Evolutionary conservation across 73 alveolate genomes (phyloP).

Genomic region (Paramecium sonneborni): DNA sequence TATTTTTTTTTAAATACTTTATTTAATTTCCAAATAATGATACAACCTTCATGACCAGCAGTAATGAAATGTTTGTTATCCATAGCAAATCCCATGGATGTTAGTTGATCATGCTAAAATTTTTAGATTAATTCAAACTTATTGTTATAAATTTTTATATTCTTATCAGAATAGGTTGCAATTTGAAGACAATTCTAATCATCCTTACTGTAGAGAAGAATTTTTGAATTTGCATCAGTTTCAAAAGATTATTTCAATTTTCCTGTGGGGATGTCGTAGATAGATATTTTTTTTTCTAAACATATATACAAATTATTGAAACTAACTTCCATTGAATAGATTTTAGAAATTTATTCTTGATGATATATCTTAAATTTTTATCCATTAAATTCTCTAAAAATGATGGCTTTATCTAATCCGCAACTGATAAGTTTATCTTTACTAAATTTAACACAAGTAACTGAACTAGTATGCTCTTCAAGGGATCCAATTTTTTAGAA

Average conservation of each 20-base stretch:
- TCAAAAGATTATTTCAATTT: slow-evolving; percentile 48
- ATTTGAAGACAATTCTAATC: not conserved
- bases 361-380: slow-evolving; percentile 45
- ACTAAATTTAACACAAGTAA: slow-evolving; percentile 76
- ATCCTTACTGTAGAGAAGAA: slow-evolving; percentile 37
- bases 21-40: slow-evolving; percentile 78
- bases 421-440: slow-evolving; percentile 70
- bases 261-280: slow-evolving; percentile 53
- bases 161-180: not conserved
- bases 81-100: slow-evolving; percentile 75
- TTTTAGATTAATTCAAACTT: slow-evolving; percentile 53
- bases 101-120: slow-evolving; percentile 72
- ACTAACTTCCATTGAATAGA: slow-evolving; percentile 61
- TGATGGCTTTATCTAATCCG: slow-evolving; percentile 82
- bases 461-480: slow-evolving; percentile 84
- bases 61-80: slow-evolving; percentile 76
- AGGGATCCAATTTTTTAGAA: slow-evolving; percentile 62
- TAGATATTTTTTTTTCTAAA: slow-evolving; percentile 60
- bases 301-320: slow-evolving; percentile 45
- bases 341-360: slow-evolving; percentile 53
- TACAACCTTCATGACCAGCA: slow-evolving; percentile 77
- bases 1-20: slow-evolving; percentile 47
- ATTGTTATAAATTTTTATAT: not conserved
- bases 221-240: slow-evolving; percentile 58
- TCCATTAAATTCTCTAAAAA: slow-evolving; percentile 72